A percentile compares a stretch with the other conserved stretches of the same genome.
phyloP scores from a whole-genome alignment of 2,329 filamentous ascomycete species.

The Cladophialophora carrionii region DNA sequence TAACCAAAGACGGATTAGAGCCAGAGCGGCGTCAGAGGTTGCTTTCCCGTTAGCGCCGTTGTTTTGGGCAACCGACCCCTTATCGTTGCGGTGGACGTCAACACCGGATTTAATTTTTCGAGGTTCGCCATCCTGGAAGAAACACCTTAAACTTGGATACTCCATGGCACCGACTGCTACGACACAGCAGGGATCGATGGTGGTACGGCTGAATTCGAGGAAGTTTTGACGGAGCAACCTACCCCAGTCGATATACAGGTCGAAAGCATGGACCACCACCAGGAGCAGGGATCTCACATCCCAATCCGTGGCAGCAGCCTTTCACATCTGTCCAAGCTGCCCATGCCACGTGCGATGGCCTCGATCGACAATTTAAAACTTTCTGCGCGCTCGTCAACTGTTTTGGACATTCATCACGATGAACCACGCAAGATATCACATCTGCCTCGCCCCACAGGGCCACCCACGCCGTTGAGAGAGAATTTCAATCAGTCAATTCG shows the following conservation, averaged over 20 bases:
- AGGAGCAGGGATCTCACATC: conserved; percentile 26
- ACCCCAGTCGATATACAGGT: background rate
- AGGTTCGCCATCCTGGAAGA: conserved; percentile 8
- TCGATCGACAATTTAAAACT: conserved; percentile 33
- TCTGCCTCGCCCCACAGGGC: conserved; percentile 25
- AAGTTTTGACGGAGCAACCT: background rate
- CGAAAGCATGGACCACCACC: conserved; percentile 32
- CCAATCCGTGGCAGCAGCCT: conserved; percentile 27
- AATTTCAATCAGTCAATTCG: conserved; percentile 31
- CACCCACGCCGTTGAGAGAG: conserved; percentile 23
- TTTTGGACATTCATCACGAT: conserved; percentile 29
- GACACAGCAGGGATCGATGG: conserved; percentile 17
- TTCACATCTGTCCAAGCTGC: conserved; percentile 37
- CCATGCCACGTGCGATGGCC: conserved; percentile 35
- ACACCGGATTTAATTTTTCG: conserved; percentile 12
- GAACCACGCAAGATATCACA: conserved; percentile 31
- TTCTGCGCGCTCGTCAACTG: conserved; percentile 19
- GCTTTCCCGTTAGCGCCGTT: conserved; percentile 13
- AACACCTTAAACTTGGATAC: background rate
- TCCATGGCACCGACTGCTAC: background rate
- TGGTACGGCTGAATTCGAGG: background rate
- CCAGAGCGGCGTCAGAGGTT: background rate
- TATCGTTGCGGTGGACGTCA: conserved; percentile 11
- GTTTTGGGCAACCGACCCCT: conserved; percentile 16
- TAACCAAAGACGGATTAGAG: background rate